These are phyloP conservation scores for Lactarius evosmus DNA, from an alignment of 768 basidiomycete genomes.

Conservation along the genomic window DNA sequence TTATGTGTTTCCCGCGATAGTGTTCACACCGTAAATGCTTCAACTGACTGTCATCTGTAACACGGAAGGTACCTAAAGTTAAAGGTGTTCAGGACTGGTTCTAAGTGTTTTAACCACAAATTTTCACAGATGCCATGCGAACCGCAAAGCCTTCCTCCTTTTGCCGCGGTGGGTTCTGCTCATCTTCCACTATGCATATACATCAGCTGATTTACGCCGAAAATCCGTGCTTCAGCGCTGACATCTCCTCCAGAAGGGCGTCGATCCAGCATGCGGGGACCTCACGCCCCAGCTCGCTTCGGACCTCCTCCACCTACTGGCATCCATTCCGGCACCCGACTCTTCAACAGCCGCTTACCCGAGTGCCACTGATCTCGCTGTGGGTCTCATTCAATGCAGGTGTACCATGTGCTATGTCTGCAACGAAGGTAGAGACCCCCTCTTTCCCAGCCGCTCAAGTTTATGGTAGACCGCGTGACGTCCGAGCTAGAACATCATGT, in stretches of 20 bases:
- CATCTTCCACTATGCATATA: neutral
- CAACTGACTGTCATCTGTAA: too few relatives aligned
- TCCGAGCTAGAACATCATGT: neutral
- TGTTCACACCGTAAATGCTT: too few relatives aligned
- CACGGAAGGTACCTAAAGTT: too few relatives aligned
- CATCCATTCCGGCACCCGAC: slow-evolving; percentile 10
- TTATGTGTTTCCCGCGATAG: too few relatives aligned
- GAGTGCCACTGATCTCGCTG: neutral
- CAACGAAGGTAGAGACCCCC: neutral
- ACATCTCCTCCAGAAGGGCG: too few relatives aligned
- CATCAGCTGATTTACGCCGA: neutral
- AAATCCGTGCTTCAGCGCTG: slow-evolving; percentile 1
- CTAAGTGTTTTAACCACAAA: too few relatives aligned
- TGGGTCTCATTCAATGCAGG: neutral
- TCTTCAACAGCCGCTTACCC: neutral
- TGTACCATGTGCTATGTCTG: neutral
- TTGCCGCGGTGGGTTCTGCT: slow-evolving; percentile 1
- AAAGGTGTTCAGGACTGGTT: too few relatives aligned
- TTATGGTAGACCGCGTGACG: neutral
- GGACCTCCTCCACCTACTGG: slow-evolving; percentile 25
- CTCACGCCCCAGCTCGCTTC: slow-evolving; percentile 25
- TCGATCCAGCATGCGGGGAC: slow-evolving; percentile 29
- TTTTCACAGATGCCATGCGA: too few relatives aligned
- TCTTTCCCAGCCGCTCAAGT: neutral
- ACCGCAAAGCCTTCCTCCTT: neutral